A percentile compares a stretch with the other conserved stretches of the same genome.
These are phyloP conservation scores for Rhodotorula sp. DNA, from an alignment of 1,284 basidiomycete genomes.

Conservation along the genomic window DNA sequence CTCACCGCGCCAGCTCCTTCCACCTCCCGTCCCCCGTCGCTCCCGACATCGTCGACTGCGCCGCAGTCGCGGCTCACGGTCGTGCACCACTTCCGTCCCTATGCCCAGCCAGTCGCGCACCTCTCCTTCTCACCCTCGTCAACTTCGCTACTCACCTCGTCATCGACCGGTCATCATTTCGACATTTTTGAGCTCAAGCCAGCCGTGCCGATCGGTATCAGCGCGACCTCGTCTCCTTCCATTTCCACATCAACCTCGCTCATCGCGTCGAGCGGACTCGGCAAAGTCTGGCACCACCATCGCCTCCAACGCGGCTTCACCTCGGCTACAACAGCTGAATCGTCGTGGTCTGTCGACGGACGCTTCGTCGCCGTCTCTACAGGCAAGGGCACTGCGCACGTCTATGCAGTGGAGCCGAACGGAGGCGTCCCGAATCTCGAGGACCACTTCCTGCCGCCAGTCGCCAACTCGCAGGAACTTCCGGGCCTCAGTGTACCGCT, in stretches of 20 bases:
- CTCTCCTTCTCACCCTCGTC: conserved; percentile 64
- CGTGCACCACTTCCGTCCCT: conserved; percentile 43
- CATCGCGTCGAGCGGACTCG: conserved; percentile 37
- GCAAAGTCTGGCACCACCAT: conserved; percentile 63
- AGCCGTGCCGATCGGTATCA: conserved; percentile 43
- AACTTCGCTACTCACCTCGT: conserved; percentile 59
- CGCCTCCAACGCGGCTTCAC: conserved; percentile 69
- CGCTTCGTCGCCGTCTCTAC: conserved; percentile 70
- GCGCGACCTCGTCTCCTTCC: neutral
- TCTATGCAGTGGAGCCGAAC: conserved; percentile 73
- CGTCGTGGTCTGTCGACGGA: conserved; percentile 63
- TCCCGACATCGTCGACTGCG: too few relatives aligned
- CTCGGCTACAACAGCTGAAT: conserved; percentile 61
- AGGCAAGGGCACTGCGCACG: conserved; percentile 56
- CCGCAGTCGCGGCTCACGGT: neutral
- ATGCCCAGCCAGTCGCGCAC: conserved; percentile 55
- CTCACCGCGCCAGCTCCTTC: neutral
- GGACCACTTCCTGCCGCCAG: conserved; percentile 21
- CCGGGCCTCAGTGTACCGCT: conserved; percentile 25
- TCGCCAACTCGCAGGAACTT: conserved; percentile 21
- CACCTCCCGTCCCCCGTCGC: neutral
- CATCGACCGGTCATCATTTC: conserved; percentile 62
- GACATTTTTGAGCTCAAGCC: conserved; percentile 57
- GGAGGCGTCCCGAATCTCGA: conserved; percentile 59
- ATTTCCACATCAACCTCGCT: neutral